phyloP scores from a whole-genome alignment of 768 basidiomycete species.

The Mycena capillaripes region DNA sequence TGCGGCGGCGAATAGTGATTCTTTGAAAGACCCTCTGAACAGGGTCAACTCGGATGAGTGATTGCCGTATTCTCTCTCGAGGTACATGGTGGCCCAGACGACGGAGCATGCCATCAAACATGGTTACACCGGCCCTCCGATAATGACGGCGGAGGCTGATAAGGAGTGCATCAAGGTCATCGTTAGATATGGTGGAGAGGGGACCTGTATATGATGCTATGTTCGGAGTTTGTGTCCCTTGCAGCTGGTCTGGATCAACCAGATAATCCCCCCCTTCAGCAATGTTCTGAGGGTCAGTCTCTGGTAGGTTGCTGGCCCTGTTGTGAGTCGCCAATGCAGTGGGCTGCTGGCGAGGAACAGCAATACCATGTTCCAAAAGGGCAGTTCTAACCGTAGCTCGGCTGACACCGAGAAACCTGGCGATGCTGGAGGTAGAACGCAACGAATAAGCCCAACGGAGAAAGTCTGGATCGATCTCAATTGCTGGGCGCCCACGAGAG shows the following conservation, averaged over 20 bases:
- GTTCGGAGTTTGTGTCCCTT: neutral
- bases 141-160: constrained; percentile 18
- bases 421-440: neutral
- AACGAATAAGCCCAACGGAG: neutral
- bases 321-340: neutral
- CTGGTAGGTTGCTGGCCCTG: neutral
- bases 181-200: neutral
- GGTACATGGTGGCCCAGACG: constrained; percentile 26
- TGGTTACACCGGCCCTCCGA: constrained; percentile 32
- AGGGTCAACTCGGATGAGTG: constrained; percentile 29
- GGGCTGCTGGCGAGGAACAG: constrained; percentile 22
- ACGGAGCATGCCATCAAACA: constrained; percentile 39
- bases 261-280: neutral
- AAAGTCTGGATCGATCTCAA: neutral
- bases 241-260: neutral
- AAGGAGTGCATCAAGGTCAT: constrained; percentile 1
- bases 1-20: constrained; percentile 14
- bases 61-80: constrained; percentile 27
- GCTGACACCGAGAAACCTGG: neutral
- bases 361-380: constrained; percentile 32
- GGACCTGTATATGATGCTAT: neutral
- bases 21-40: constrained; percentile 28
- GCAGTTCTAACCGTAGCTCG: neutral
- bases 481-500: neutral
- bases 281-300: neutral